phyloP scores from a whole-genome alignment of 2,329 filamentous ascomycete genomes.

The Rhynchosporium agropyri region DNA sequence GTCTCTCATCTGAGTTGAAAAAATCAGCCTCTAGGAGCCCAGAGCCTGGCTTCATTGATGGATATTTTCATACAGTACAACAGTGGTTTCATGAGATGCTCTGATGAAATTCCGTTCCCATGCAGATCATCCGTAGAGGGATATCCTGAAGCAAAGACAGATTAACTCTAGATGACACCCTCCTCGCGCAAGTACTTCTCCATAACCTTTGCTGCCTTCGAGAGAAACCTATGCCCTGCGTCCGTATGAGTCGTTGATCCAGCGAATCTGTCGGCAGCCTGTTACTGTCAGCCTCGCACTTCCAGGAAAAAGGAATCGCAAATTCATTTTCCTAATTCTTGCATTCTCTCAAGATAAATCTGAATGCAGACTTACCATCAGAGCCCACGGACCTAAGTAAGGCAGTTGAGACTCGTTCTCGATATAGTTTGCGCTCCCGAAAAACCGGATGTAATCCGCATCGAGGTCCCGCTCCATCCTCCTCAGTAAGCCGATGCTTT shows the following conservation, averaged over 20 bases:
- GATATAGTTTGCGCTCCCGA: slow-evolving; percentile 15
- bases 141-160: not conserved
- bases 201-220: not conserved
- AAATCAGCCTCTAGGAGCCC: too few species aligned
- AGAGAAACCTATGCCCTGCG: not conserved
- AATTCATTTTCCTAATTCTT: not conserved
- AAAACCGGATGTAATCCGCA: slow-evolving; percentile 9
- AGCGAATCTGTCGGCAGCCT: not conserved
- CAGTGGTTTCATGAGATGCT: too few species aligned
- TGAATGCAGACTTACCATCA: not conserved
- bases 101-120: too few species aligned
- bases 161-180: not conserved
- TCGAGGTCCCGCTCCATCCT: slow-evolving; percentile 2
- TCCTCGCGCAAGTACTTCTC: not conserved
- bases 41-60: too few species aligned
- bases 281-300: not conserved
- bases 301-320: not conserved
- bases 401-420: slow-evolving; percentile 21
- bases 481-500: slow-evolving; percentile 17
- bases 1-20: too few species aligned
- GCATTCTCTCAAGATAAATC: not conserved
- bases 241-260: not conserved
- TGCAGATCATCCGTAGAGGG: too few species aligned
- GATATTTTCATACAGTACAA: too few species aligned
- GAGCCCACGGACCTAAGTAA: not conserved